A percentile compares a stretch with the other conserved stretches of the same genome.
Evolutionary conservation across 768 basidiomycete genomes (phyloP).

Genomic region (Sistotremastrum niveocremeum): DNA sequence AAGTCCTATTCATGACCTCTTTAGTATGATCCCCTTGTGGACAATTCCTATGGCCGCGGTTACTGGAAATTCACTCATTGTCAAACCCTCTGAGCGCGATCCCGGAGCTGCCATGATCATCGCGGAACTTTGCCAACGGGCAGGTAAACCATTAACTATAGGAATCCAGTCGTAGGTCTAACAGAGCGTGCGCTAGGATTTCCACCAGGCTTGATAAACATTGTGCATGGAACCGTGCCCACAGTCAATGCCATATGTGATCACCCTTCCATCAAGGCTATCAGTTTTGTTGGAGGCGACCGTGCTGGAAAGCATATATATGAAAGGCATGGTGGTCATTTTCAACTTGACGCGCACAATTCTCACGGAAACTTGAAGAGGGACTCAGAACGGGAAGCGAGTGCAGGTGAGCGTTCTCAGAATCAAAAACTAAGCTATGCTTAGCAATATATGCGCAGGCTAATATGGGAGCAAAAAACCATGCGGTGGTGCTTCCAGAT

Average conservation of each 20-base stretch:
- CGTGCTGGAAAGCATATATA: constrained; percentile 90
- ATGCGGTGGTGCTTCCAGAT: constrained; percentile 87
- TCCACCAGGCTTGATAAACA: constrained; percentile 79
- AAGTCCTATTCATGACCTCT: constrained; percentile 20
- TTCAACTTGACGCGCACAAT: too few relatives aligned
- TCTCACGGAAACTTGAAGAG: constrained; percentile 23
- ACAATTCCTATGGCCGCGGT: constrained; percentile 72
- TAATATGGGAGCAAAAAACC: constrained; percentile 95
- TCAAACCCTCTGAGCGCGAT: constrained; percentile 95
- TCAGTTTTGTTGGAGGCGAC: constrained; percentile 94
- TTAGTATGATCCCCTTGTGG: constrained; percentile 88
- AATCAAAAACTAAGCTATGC: too few relatives aligned
- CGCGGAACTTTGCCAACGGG: constrained; percentile 82
- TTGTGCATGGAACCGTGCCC: constrained; percentile 80
- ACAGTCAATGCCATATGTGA: constrained; percentile 95
- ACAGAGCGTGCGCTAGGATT: constrained; percentile 21
- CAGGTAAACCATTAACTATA: constrained; percentile 22
- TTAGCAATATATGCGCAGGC: constrained; percentile 23
- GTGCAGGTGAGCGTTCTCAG: constrained; percentile 22
- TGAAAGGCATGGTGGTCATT: constrained; percentile 22
- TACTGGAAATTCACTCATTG: constrained; percentile 86
- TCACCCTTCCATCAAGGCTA: constrained; percentile 80
- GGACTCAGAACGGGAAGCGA: constrained; percentile 76
- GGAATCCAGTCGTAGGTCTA: too few relatives aligned
- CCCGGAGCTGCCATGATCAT: constrained; percentile 98